Base-by-base conservation (phyloP, 108 stramenopile genomes). In the Stephanodiscus minutulus region DNA sequence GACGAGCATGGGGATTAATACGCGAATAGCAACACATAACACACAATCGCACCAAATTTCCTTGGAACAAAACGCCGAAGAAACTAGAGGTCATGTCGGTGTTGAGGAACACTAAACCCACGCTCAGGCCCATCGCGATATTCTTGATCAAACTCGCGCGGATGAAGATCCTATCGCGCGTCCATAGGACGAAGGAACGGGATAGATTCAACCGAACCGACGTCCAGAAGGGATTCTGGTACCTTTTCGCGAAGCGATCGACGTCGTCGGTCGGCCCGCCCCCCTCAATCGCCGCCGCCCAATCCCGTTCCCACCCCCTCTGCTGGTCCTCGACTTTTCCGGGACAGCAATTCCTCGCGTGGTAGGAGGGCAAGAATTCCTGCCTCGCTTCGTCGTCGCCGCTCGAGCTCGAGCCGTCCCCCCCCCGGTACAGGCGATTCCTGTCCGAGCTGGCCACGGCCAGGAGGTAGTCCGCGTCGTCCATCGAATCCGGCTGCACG, bases 61-160 rank as follows among this genome's bases (percentile, higher is more conserved):
- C 81, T 53, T 72, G 70, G 67, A 82, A 82, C 36, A 76, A n/a
- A 12, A 82, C 75, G 13, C 81, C 81, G 35, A 80, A 75, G 29
- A 63, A 75, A 35, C 71, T 73, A 9, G 73, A 69, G 50, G 64
- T 69, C 20, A 70, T 20, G 46, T 66, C 60, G 15, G 87, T 89
- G 18, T 86, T 69, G 31, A 75, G 80, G 62, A 88, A 91, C 1
- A 89, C 88, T 1, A 83, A 85, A 33, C 91, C 90, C 2, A 91
- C 91, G 35, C 83, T 80, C n/a, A 89, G 17, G 7, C 91, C 90
- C 87, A 86, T 87, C 25, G 87, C 74, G 25, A 82, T 50, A 55
- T 89, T 87, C 72, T 86, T 86, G 22, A 76, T 79, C 31, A 79
- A 77, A 57, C 47, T 61, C 0, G 79, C 79, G 13, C 73, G 67